phyloP scores from a whole-genome alignment of 768 basidiomycete species.

The Auricularia sp. region DNA sequence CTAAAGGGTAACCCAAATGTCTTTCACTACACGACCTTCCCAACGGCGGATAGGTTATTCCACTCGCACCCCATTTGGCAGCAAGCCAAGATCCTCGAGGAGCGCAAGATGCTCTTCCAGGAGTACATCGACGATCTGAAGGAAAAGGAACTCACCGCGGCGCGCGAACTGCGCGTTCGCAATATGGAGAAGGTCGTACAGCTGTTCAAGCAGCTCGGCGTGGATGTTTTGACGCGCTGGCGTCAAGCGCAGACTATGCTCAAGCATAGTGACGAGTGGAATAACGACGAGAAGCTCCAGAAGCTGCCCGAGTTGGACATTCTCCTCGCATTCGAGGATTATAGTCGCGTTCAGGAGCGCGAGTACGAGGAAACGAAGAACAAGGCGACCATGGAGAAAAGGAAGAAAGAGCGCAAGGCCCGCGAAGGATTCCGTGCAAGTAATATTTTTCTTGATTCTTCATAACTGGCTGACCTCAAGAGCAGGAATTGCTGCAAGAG shows the following conservation, averaged over 20 bases:
- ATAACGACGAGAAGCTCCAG: constrained; percentile 62
- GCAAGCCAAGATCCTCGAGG: constrained; percentile 73
- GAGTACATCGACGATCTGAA: constrained; percentile 84
- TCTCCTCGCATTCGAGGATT: constrained; percentile 88
- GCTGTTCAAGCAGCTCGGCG: constrained; percentile 77
- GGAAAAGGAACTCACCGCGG: constrained; percentile 82
- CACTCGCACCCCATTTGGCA: constrained; percentile 86
- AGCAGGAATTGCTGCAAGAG: constrained; percentile 61
- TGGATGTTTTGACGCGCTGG: constrained; percentile 94
- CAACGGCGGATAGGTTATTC: constrained; percentile 81
- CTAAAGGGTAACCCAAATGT: constrained; percentile 80
- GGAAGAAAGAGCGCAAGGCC: constrained; percentile 77
- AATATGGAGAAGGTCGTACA: constrained; percentile 75
- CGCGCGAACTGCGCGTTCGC: constrained; percentile 62
- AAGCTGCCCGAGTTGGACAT: constrained; percentile 86
- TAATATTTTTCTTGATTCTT: neutral
- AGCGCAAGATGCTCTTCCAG: constrained; percentile 81
- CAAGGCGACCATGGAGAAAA: constrained; percentile 71
- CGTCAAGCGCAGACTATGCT: constrained; percentile 72
- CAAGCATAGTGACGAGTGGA: constrained; percentile 70
- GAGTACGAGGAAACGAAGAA: constrained; percentile 86
- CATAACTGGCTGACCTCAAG: neutral
- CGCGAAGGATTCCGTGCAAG: constrained; percentile 82
- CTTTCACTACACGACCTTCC: constrained; percentile 85
- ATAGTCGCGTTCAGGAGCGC: constrained; percentile 78